Conservation (phyloP, 1,139 yeast species). For the Blastobotrys elegans region DNA sequence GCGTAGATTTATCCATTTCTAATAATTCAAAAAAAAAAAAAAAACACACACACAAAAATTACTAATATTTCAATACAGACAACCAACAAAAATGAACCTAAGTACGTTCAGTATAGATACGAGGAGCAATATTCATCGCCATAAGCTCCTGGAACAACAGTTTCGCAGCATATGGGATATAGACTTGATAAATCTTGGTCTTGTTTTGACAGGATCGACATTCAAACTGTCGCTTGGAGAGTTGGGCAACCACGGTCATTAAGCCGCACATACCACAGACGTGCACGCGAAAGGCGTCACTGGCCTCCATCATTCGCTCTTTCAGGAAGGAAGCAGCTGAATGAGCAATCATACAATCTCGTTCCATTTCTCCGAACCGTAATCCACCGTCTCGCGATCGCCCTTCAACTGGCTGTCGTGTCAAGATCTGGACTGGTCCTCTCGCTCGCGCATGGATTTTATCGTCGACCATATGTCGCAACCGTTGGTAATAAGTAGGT, state of each 20-base stretch:
- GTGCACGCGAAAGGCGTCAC: conserved; percentile 97
- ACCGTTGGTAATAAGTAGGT: conserved; percentile 96
- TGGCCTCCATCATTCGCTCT: conserved; percentile 97
- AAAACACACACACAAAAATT: too few species aligned
- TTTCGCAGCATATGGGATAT: conserved; percentile 96
- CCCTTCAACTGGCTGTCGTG: conserved; percentile 99
- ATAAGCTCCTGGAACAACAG: conserved; percentile 93
- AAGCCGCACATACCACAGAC: conserved; percentile 97
- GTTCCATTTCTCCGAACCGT: conserved; percentile 99
- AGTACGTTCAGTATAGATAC: conserved; percentile 41
- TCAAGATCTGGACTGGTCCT: conserved; percentile 97
- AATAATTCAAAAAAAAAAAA: background rate
- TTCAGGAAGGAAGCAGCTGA: conserved; percentile 98
- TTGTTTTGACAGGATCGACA: conserved; percentile 98
- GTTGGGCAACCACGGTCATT: conserved; percentile 95
- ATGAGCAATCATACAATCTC: conserved; percentile 99
- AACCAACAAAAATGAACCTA: too few species aligned
- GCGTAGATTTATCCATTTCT: background rate
- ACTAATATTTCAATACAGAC: background rate
- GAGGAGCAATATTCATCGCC: conserved; percentile 87
- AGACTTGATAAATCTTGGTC: conserved; percentile 95
- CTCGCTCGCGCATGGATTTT: conserved; percentile 99
- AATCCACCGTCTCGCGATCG: conserved; percentile 99
- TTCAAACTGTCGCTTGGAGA: conserved; percentile 95
- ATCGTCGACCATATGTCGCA: conserved; percentile 99